phyloP scores from a whole-genome alignment of 176 grass and related monocot genomes.

The Aegilops longissima region DNA sequence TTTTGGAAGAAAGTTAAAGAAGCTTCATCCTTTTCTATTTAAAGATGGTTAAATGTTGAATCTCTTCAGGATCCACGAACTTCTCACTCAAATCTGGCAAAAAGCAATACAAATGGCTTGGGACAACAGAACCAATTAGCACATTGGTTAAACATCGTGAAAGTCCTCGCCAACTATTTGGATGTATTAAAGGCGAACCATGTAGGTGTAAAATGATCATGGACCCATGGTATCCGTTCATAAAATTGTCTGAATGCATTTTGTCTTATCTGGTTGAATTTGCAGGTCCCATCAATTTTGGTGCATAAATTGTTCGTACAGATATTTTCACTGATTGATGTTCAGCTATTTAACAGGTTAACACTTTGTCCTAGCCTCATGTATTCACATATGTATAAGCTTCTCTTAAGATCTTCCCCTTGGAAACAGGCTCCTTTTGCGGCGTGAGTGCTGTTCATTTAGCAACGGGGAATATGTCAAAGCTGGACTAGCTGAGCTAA shows the following conservation, averaged over 20 bases:
- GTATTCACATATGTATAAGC: slow-evolving; percentile 24
- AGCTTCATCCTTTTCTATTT: not conserved
- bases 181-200: slow-evolving; percentile 57
- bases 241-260: slow-evolving; percentile 23
- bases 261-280: slow-evolving; percentile 30
- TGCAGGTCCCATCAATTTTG: slow-evolving; percentile 79
- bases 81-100: slow-evolving; percentile 48
- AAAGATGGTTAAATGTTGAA: slow-evolving; percentile 31
- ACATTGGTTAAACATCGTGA: slow-evolving; percentile 64
- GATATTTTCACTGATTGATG: slow-evolving; percentile 80
- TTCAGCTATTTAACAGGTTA: slow-evolving; percentile 93
- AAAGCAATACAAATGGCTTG: slow-evolving; percentile 55
- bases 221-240: slow-evolving; percentile 13
- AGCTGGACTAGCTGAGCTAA: slow-evolving; percentile 74
- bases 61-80: slow-evolving; percentile 56
- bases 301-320: slow-evolving; percentile 80
- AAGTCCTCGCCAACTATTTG: slow-evolving; percentile 55
- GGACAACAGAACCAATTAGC: slow-evolving; percentile 52
- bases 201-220: slow-evolving; percentile 44
- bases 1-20: slow-evolving; percentile 7
- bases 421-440: slow-evolving; percentile 68
- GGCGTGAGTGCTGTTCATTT: slow-evolving; percentile 87
- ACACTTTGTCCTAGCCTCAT: slow-evolving; percentile 11
- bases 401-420: slow-evolving; percentile 35
- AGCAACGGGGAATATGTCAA: slow-evolving; percentile 92